Base-by-base conservation (phyloP, 495 filamentous ascomycete genomes). In the Massariosphaeria phaeospora region DNA sequence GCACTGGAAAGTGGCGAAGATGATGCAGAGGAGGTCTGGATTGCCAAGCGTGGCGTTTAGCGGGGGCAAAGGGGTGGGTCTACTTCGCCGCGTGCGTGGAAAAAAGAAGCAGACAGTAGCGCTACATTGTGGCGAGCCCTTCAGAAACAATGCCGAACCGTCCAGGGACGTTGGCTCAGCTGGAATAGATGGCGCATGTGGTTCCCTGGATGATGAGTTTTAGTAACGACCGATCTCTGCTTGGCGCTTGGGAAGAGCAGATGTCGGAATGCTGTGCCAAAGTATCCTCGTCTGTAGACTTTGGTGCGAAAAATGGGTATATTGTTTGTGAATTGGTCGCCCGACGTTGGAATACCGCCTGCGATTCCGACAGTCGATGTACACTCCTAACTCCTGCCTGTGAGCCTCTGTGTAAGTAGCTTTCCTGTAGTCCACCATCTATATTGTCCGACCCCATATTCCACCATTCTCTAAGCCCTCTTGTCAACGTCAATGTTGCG, bases 401-500 rank as follows among this genome's bases (percentile, higher is more conserved):
- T 21, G 38, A 40, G 38, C 24, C 20, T 21, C 20, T 21, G 38
- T 13, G 29, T 7, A 33, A 7, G 29, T 40, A 12, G 12, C 23
- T 44, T 30, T 17, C 41, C 6, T 44, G 11, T 6, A 10, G 12
- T 42, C 17, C 13, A 5, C 12, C 6, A 7, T 25, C 29, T 20
- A 7, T 6, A 30, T 27, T 27, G 2, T 26, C 2, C 11, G n/a
- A 3, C 8, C 30, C n/a, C 30, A 8, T 33, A n/a, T 8, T 8
- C 30, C 8, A 10, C 12, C 2, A 2, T 30, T 30, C 21, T 17
- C 5, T 15, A 6, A 27, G 17, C 27, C 17, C 53, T 26, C 25
- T 52, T 27, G 44, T 63, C 59, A 6, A 52, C 59, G 1, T 25
- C 12, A 0, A 56, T 42, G 29, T 59, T 59, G 55, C 67, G 65